A percentile compares a stretch with the other conserved stretches of the same genome.
These are phyloP conservation scores for Rhodomyrtus tomentosa DNA, from an alignment of 345 rosid genomes.

Conservation along the genomic window DNA sequence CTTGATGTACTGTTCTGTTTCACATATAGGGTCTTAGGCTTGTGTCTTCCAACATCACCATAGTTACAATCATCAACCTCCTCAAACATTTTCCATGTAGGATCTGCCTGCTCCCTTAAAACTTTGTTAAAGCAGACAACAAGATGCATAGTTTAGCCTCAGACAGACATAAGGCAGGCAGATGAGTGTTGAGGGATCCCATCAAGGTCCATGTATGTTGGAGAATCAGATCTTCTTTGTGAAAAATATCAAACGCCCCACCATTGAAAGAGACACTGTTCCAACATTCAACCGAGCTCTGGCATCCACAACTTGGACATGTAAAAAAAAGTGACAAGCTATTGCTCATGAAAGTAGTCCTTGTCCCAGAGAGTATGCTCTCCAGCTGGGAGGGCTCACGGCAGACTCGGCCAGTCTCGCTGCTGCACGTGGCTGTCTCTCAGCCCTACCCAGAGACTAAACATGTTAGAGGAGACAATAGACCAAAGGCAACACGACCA, in stretches of 20 bases:
- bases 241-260: neutral
- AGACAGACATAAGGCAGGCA: neutral
- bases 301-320: neutral
- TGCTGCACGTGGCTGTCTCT: conserved; percentile 1
- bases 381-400: conserved; percentile 9
- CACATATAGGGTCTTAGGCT: neutral
- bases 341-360: neutral
- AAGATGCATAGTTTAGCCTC: neutral
- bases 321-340: neutral
- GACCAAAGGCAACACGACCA: neutral
- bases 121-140: neutral
- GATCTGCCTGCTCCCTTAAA: neutral
- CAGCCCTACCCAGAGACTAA: neutral
- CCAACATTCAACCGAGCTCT: neutral
- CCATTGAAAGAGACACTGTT: neutral
- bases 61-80: neutral
- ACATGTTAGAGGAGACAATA: neutral
- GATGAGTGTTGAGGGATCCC: neutral
- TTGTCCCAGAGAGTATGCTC: conserved; percentile 2
- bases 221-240: neutral
- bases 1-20: neutral
- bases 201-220: neutral
- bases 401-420: neutral
- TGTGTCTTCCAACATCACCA: neutral
- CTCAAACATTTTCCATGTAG: neutral